Percentiles rank a stretch among this genome's conserved stretches.
These are phyloP conservation scores for Vitis rupestris DNA, from an alignment of 164 flowering plant genomes.

Conservation along the genomic window DNA sequence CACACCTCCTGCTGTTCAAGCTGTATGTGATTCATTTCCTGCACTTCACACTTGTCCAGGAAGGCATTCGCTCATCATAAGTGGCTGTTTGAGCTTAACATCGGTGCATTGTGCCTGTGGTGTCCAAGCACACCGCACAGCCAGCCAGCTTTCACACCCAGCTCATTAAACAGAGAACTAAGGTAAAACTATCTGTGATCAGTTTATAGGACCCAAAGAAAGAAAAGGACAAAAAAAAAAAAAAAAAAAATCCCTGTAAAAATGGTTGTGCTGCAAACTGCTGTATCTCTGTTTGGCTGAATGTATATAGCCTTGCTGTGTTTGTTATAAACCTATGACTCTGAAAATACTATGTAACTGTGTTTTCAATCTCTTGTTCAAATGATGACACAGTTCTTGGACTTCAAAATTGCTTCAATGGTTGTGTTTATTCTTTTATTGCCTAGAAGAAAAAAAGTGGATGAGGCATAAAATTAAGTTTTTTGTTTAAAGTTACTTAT, in stretches of 20 bases:
- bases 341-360: conserved; percentile 1
- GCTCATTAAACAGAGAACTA: conserved; percentile 32
- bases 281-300: neutral
- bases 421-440: neutral
- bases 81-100: conserved; percentile 83
- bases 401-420: neutral
- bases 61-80: conserved; percentile 87
- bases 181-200: neutral
- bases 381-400: neutral
- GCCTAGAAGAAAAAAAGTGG: neutral
- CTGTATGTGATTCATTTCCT: conserved; percentile 89
- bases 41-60: conserved; percentile 90
- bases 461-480: neutral
- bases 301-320: neutral
- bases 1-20: conserved; percentile 95
- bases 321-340: neutral
- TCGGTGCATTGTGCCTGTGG: conserved; percentile 95
- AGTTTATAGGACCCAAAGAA: neutral
- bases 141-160: conserved; percentile 25
- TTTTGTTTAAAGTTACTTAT: neutral
- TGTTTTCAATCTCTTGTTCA: neutral
- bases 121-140: conserved; percentile 55
- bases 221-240: neutral
- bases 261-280: conserved; percentile 2
- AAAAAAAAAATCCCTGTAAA: neutral